A percentile compares a stretch with the other conserved stretches of the same genome.
Conservation (phyloP, 441 rosid species). For the Populus tomentosa region DNA sequence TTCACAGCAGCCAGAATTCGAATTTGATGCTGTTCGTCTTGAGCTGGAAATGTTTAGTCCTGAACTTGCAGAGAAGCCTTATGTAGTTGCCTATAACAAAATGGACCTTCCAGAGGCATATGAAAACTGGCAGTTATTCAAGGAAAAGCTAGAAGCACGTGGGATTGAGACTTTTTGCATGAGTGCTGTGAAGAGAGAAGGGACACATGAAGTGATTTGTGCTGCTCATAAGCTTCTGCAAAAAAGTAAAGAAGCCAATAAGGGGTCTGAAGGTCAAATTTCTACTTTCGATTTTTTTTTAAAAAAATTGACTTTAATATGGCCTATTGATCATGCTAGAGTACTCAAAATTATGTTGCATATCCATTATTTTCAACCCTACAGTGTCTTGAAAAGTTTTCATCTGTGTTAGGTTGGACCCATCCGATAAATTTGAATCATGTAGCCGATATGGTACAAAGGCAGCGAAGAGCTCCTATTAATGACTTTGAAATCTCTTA, state of each 20-base stretch:
- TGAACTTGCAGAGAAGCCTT: slow-evolving; percentile 81
- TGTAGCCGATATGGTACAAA: slow-evolving; percentile 70
- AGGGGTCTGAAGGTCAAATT: slow-evolving; percentile 52
- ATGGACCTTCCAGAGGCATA: slow-evolving; percentile 90
- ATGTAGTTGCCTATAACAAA: slow-evolving; percentile 81
- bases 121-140: slow-evolving; percentile 69
- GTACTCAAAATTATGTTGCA: neutral
- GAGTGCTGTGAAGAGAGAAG: slow-evolving; percentile 81
- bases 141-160: slow-evolving; percentile 55
- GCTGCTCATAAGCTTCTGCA: slow-evolving; percentile 60
- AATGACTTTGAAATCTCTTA: slow-evolving; percentile 73
- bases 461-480: slow-evolving; percentile 63
- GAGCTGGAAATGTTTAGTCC: slow-evolving; percentile 92
- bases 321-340: neutral
- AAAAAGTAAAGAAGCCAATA: slow-evolving; percentile 45
- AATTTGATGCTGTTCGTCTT: slow-evolving; percentile 92
- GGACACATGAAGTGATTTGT: slow-evolving; percentile 66
- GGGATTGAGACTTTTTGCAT: slow-evolving; percentile 76
- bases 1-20: slow-evolving; percentile 72
- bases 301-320: neutral
- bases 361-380: neutral
- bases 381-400: slow-evolving; percentile 15
- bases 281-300: slow-evolving; percentile 1
- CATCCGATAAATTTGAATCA: slow-evolving; percentile 53
- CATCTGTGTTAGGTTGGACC: slow-evolving; percentile 29